Conservation (phyloP, 306 rosid species). For the Erythrophleum fordii region DNA sequence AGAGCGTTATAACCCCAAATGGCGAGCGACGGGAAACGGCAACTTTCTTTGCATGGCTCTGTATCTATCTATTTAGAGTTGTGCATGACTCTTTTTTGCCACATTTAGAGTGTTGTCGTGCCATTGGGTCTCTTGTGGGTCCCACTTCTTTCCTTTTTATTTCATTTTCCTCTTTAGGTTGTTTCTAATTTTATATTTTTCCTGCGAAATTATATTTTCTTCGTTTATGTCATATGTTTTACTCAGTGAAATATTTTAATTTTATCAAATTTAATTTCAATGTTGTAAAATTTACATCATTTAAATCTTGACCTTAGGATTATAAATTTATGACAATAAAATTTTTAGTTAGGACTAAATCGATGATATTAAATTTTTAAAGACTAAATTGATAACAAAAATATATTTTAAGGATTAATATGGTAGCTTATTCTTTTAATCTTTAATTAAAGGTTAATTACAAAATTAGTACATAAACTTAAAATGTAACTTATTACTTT, state of each 20-base stretch:
- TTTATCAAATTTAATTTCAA: not conserved
- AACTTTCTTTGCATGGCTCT: slow-evolving; percentile 95
- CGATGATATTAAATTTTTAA: not conserved
- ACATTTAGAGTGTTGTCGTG: slow-evolving; percentile 53
- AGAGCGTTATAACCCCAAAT: slow-evolving; percentile 82
- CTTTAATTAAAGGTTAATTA: not conserved
- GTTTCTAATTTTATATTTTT: not conserved
- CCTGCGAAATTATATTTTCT: not conserved
- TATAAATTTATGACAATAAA: not conserved
- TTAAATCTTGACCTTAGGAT: not conserved
- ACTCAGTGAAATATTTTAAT: not conserved
- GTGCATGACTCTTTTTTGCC: slow-evolving; percentile 86
- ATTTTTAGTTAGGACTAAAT: not conserved
- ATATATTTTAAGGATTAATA: no score
- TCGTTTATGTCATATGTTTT: not conserved
- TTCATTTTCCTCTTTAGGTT: not conserved
- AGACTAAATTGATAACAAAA: not conserved
- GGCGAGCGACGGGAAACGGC: slow-evolving; percentile 91
- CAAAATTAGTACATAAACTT: not conserved
- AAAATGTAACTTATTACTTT: not conserved
- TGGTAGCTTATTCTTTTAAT: not conserved
- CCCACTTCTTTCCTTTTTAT: slow-evolving; percentile 10
- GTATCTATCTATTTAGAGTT: slow-evolving; percentile 60
- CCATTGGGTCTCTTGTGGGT: slow-evolving; percentile 28
- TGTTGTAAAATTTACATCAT: no score